phyloP scores from a whole-genome alignment of 352 stramenopile species.

The Blastocystis sp. region DNA sequence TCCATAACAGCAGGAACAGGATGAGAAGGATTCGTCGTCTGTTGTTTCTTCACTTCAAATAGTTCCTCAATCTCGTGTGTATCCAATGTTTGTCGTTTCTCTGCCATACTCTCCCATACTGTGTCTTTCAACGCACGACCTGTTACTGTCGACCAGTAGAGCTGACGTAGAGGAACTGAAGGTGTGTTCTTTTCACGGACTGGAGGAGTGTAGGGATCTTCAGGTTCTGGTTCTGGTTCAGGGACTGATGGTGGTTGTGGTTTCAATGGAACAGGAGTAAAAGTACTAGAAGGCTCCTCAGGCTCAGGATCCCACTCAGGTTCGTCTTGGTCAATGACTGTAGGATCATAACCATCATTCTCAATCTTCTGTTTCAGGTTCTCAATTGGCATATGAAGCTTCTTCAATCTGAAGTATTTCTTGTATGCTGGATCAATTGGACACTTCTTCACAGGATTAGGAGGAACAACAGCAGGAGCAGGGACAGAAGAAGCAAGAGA shows the following conservation, averaged over 20 bases:
- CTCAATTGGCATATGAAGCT: conserved; percentile 74
- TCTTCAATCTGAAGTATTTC: conserved; percentile 79
- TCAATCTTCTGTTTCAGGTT: conserved; percentile 80
- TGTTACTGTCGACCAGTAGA: conserved; percentile 11
- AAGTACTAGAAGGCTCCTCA: not conserved
- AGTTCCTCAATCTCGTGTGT: conserved; percentile 27
- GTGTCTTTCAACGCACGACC: conserved; percentile 29
- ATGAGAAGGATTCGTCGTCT: not conserved
- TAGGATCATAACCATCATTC: conserved; percentile 69
- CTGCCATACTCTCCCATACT: conserved; percentile 26
- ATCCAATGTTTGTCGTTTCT: not conserved
- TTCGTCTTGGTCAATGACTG: not conserved
- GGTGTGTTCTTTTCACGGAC: conserved; percentile 19
- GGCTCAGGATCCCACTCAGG: not conserved
- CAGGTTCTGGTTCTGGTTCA: not conserved
- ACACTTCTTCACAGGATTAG: not conserved
- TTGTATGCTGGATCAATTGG: conserved; percentile 71
- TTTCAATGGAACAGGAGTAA: not conserved
- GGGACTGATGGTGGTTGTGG: not conserved
- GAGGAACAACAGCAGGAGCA: not conserved
- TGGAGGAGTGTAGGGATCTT: conserved; percentile 19
- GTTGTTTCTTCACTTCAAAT: conserved; percentile 29
- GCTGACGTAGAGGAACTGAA: conserved; percentile 35
- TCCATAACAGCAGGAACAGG: not conserved
- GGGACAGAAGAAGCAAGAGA: not conserved